Evolutionary conservation across 129 eudicot genomes (phyloP).

Genomic region (Flaveria sonorensis): DNA sequence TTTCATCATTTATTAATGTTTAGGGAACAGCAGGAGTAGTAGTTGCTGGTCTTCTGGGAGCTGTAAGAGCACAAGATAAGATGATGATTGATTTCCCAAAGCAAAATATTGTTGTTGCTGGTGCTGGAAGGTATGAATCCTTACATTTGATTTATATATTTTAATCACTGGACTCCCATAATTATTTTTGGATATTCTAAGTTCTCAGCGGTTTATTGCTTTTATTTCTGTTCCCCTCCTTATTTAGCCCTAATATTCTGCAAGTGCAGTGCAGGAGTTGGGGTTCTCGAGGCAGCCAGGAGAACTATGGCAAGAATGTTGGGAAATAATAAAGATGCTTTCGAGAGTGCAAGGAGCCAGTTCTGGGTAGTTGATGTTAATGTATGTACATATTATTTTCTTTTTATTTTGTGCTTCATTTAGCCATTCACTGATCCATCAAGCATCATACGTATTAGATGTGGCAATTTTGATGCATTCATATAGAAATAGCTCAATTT

Average conservation of each 20-base stretch:
- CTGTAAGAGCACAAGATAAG: slow-evolving; percentile 95
- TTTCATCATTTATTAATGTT: slow-evolving; percentile 7
- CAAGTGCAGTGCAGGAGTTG: slow-evolving; percentile 84
- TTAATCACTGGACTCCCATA: background rate
- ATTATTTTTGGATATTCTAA: background rate
- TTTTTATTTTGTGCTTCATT: background rate
- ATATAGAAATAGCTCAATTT: slow-evolving; percentile 5
- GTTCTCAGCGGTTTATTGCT: background rate
- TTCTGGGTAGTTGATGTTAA: slow-evolving; percentile 95
- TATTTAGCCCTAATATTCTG: slow-evolving; percentile 5
- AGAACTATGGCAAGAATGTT: slow-evolving; percentile 97
- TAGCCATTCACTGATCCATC: background rate
- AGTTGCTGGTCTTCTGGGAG: slow-evolving; percentile 95
- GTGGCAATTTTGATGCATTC: background rate
- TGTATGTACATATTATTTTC: slow-evolving; percentile 42
- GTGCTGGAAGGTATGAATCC: slow-evolving; percentile 75
- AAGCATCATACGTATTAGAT: background rate
- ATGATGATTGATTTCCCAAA: slow-evolving; percentile 91
- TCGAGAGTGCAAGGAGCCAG: slow-evolving; percentile 83
- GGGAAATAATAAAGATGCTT: slow-evolving; percentile 78
- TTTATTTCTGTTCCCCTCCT: background rate
- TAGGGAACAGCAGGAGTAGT: slow-evolving; percentile 99
- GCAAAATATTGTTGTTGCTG: slow-evolving; percentile 89
- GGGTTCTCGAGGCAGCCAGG: slow-evolving; percentile 94
- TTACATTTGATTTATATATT: background rate